Conservation (phyloP, 2,329 filamentous ascomycete genomes). For the Helotiales sp. region DNA sequence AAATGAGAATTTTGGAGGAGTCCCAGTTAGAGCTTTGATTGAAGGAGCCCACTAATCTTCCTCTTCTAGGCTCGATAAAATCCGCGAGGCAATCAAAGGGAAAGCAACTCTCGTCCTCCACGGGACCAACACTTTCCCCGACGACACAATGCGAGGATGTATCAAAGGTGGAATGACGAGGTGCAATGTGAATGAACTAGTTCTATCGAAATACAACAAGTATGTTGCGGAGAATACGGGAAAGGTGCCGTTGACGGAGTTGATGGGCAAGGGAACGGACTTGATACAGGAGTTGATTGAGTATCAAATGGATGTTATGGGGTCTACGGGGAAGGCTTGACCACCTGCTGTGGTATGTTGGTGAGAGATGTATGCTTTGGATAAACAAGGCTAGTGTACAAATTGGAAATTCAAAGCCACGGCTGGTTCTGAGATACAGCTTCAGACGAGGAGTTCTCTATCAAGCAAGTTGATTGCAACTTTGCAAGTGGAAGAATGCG, state of each 20-base stretch:
- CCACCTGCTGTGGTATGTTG: not conserved
- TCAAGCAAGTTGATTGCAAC: no score
- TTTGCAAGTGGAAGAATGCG: no score
- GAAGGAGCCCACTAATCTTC: no score
- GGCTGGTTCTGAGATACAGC: no score
- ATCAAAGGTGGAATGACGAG: constrained; percentile 58
- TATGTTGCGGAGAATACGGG: constrained; percentile 48
- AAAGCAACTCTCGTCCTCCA: constrained; percentile 57
- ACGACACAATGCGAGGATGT: constrained; percentile 55
- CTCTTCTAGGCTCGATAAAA: constrained; percentile 48
- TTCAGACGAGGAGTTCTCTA: no score
- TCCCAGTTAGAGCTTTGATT: no score
- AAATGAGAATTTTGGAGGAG: no score
- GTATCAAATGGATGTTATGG: constrained; percentile 41
- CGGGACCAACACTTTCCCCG: constrained; percentile 60
- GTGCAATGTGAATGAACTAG: constrained; percentile 63
- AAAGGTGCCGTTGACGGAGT: constrained; percentile 42
- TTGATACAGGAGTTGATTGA: constrained; percentile 41
- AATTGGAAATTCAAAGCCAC: no score
- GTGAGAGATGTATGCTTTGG: no score
- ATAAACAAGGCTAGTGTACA: no score
- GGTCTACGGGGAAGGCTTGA: constrained; percentile 35
- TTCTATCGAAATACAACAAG: constrained; percentile 56
- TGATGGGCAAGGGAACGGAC: constrained; percentile 52
- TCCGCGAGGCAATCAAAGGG: constrained; percentile 43